These are phyloP conservation scores for Podospora appendiculata DNA, from an alignment of 495 filamentous ascomycete genomes.

Conservation along the genomic window DNA sequence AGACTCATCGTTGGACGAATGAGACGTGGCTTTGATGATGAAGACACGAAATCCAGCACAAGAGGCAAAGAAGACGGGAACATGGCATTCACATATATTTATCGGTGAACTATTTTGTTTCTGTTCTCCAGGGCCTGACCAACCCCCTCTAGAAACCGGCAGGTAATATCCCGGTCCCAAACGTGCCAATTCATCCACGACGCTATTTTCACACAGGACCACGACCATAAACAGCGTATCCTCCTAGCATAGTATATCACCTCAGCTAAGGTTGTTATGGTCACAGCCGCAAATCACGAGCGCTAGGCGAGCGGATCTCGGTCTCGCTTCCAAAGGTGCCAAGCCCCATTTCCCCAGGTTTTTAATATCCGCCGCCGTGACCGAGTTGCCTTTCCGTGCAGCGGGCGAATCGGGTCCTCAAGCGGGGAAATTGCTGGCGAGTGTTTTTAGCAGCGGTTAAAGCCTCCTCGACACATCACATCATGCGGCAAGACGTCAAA, in stretches of 20 bases:
- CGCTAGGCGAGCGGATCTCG: neutral
- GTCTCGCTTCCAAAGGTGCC: neutral
- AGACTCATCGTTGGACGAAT: slow-evolving; percentile 12
- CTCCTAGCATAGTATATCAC: neutral
- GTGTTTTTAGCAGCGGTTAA: neutral
- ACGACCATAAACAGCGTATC: neutral
- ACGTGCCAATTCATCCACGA: neutral
- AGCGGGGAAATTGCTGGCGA: neutral
- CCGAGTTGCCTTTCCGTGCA: neutral
- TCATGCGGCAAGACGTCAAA: too few species aligned
- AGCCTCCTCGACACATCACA: too few species aligned
- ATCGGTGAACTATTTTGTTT: neutral
- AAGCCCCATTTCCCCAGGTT: neutral
- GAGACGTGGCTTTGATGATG: neutral
- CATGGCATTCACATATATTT: neutral
- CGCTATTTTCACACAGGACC: neutral
- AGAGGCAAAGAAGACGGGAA: neutral
- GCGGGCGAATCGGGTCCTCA: neutral
- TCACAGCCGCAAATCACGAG: neutral
- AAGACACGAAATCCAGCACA: neutral
- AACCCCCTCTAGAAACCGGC: neutral
- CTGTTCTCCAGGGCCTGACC: neutral
- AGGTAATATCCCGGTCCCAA: neutral
- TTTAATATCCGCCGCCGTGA: neutral
- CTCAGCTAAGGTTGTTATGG: neutral